Conservation (phyloP, 2,329 filamentous ascomycete species). For the Colletotrichum filicis region DNA sequence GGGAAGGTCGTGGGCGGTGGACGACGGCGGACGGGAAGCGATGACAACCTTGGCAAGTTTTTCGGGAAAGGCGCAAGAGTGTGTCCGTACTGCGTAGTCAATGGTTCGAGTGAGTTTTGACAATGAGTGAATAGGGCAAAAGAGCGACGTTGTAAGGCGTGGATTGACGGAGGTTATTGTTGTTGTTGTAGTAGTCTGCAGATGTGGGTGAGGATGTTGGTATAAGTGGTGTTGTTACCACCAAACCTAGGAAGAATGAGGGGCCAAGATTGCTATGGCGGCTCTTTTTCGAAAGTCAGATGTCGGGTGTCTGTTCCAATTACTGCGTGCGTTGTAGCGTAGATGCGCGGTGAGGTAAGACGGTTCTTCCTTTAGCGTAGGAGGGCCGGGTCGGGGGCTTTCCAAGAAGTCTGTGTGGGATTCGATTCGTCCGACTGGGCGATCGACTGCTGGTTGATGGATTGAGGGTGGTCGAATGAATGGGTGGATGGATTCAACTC, state of each 20-base stretch:
- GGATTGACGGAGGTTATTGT: not conserved
- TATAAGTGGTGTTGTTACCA: not conserved
- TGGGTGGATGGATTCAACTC: not conserved
- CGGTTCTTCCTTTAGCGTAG: not conserved
- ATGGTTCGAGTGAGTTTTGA: not conserved
- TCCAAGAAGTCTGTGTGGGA: not conserved
- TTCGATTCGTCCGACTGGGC: not conserved
- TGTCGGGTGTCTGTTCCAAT: not conserved
- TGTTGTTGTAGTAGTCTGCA: not conserved
- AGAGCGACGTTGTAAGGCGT: not conserved
- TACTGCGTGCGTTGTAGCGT: not conserved
- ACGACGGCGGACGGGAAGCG: slow-evolving; percentile 5
- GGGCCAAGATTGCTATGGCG: not conserved
- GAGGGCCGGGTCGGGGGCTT: not conserved
- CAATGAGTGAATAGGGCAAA: slow-evolving; percentile 8
- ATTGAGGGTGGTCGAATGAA: not conserved
- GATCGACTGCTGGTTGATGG: not conserved
- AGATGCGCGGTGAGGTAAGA: slow-evolving; percentile 11
- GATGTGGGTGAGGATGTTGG: not conserved
- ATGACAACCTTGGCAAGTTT: slow-evolving; percentile 8
- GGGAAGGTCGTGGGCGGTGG: not conserved
- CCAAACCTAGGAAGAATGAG: not conserved
- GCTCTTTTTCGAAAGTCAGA: not conserved
- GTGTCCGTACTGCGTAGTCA: not conserved
- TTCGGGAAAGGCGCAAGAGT: not conserved